Evolutionary conservation across 306 rosid genomes (phyloP).

Genomic region (Sechiopsis laciniata): DNA sequence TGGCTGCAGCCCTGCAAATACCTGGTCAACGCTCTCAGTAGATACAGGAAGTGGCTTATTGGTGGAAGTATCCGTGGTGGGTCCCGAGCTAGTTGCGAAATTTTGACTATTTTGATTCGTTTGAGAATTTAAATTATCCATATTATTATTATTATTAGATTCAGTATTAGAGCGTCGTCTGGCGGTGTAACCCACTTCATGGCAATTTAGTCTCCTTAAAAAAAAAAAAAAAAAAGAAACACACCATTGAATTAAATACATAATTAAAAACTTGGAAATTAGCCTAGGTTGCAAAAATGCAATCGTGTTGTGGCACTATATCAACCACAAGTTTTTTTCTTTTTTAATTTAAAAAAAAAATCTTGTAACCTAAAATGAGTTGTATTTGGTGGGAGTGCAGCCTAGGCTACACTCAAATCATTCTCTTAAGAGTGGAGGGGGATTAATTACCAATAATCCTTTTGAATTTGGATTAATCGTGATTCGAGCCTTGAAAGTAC

Average conservation of each 20-base stretch:
- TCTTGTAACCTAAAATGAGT: too few species aligned
- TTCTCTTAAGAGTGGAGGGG: too few species aligned
- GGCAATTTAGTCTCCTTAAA: conserved; percentile 1
- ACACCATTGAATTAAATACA: too few species aligned
- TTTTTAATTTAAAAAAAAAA: too few species aligned
- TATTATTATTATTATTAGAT: neutral
- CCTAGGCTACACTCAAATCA: too few species aligned
- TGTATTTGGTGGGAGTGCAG: too few species aligned
- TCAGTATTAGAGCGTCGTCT: neutral
- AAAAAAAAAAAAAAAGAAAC: neutral
- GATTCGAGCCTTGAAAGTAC: conserved; percentile 75
- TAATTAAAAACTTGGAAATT: too few species aligned
- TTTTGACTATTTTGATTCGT: neutral
- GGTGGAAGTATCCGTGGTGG: neutral
- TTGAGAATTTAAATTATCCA: neutral
- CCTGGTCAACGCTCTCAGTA: too few species aligned
- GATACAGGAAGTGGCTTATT: neutral
- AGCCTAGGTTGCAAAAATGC: too few species aligned
- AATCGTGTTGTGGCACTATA: too few species aligned
- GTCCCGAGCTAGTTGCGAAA: neutral
- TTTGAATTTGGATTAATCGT: conserved; percentile 65
- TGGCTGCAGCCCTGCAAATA: too few species aligned
- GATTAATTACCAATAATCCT: conserved; percentile 55
- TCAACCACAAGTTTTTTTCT: too few species aligned
- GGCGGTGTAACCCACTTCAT: neutral